phyloP scores from a whole-genome alignment of 1,139 yeast species.

The Yamadazyma epiphylla region DNA sequence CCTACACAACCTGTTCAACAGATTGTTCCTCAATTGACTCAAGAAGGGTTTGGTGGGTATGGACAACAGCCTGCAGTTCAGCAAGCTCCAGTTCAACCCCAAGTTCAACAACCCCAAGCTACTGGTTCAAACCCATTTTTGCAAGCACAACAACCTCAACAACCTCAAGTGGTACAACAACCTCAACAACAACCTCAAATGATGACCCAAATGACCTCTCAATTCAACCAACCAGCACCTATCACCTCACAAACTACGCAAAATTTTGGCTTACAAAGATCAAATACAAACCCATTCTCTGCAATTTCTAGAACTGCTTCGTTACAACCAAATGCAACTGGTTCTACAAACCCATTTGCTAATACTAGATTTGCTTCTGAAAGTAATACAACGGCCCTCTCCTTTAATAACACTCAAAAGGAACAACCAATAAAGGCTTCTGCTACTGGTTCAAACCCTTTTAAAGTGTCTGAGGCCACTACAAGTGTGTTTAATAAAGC shows the following conservation, averaged over 20 bases:
- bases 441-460: slow-evolving; percentile 45
- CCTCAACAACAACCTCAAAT: slow-evolving; percentile 12
- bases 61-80: slow-evolving; percentile 26
- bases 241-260: slow-evolving; percentile 16
- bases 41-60: slow-evolving; percentile 58
- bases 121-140: slow-evolving; percentile 25
- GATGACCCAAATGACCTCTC: no score
- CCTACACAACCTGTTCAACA: slow-evolving; percentile 6
- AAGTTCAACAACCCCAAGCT: slow-evolving; percentile 18
- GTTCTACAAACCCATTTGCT: slow-evolving; percentile 48
- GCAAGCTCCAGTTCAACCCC: no score
- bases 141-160: slow-evolving; percentile 13
- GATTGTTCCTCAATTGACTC: slow-evolving; percentile 39
- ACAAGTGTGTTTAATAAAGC: slow-evolving; percentile 29
- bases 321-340: slow-evolving; percentile 3
- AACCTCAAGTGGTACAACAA: slow-evolving; percentile 13
- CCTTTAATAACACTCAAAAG: slow-evolving; percentile 18
- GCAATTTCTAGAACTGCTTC: slow-evolving; percentile 3
- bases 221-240: no score
- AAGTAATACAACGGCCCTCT: slow-evolving; percentile 35
- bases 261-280: slow-evolving; percentile 20
- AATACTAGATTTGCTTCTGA: slow-evolving; percentile 33
- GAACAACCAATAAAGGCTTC: slow-evolving; percentile 19
- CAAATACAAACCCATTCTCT: slow-evolving; percentile 43
- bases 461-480: slow-evolving; percentile 39